These are phyloP conservation scores for Aspergillus nomiae DNA, from an alignment of 2,329 filamentous ascomycete species.

Conservation along the genomic window DNA sequence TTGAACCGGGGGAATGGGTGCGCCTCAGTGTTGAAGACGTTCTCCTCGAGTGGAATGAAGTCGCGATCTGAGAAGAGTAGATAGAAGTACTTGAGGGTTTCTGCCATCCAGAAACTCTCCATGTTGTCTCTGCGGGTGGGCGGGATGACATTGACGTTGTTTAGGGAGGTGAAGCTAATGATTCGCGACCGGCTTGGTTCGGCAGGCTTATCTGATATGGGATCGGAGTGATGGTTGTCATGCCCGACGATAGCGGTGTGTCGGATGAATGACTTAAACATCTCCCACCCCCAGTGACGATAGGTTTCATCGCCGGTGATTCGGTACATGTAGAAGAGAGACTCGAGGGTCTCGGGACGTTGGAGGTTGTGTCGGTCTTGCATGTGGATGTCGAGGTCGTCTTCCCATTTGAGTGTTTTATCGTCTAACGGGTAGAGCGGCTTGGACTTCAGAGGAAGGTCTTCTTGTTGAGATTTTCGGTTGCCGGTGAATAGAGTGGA, in stretches of 20 bases:
- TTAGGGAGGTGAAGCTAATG: constrained; percentile 76
- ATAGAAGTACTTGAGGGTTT: constrained; percentile 98
- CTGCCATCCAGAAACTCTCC: constrained; percentile 99
- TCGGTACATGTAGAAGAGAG: constrained; percentile 96
- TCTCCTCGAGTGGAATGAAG: constrained; percentile 77
- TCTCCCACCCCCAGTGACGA: constrained; percentile 96
- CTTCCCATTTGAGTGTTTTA: constrained; percentile 59
- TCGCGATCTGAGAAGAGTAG: constrained; percentile 85
- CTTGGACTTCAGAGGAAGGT: constrained; percentile 37
- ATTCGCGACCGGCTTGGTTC: constrained; percentile 27
- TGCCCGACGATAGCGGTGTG: constrained; percentile 78
- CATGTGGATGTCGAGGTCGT: constrained; percentile 78
- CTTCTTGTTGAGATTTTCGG: constrained; percentile 34
- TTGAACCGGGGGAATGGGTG: constrained; percentile 88
- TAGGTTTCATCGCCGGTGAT: constrained; percentile 90
- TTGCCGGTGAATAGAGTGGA: constrained; percentile 33
- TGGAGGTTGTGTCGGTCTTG: constrained; percentile 92
- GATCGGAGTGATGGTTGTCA: constrained; percentile 32
- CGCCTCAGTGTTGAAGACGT: constrained; percentile 95
- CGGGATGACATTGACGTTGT: constrained; percentile 72
- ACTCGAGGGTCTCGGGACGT: constrained; percentile 94
- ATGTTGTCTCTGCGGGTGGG: constrained; percentile 80
- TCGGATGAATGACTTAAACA: constrained; percentile 90
- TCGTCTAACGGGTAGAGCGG: constrained; percentile 34
- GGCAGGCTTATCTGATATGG: constrained; percentile 11